Conservation (phyloP, 1,139 yeast genomes). For the Diutina catenulata region DNA sequence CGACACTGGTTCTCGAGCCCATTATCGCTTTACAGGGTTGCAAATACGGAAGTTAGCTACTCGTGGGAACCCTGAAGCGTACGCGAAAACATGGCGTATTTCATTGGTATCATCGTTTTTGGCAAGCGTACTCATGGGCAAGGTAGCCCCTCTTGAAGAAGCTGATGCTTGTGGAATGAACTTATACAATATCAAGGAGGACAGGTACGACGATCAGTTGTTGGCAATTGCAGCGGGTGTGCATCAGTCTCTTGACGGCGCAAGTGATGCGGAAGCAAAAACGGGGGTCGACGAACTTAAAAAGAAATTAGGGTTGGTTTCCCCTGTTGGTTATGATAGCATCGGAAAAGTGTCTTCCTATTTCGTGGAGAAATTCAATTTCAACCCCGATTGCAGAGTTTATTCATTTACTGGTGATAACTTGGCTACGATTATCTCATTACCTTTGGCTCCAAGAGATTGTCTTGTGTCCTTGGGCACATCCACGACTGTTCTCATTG, state of each 20-base stretch:
- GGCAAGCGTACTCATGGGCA: conserved; percentile 59
- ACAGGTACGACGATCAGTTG: conserved; percentile 42
- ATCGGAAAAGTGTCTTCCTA: conserved; percentile 43
- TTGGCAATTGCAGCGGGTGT: conserved; percentile 37
- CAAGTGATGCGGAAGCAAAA: conserved; percentile 12
- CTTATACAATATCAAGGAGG: conserved; percentile 52
- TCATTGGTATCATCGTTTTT: conserved; percentile 73
- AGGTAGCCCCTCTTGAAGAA: conserved; percentile 55
- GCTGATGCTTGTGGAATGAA: conserved; percentile 94
- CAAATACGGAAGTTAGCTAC: conserved; percentile 70
- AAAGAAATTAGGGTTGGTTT: conserved; percentile 39
- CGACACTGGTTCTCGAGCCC: conserved; percentile 79
- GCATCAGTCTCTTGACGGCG: conserved; percentile 10
- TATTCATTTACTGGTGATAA: conserved; percentile 84
- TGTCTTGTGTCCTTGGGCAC: conserved; percentile 79
- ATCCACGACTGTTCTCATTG: conserved; percentile 73
- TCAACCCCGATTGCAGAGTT: conserved; percentile 39
- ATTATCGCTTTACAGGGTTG: conserved; percentile 82
- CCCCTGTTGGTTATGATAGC: conserved; percentile 30
- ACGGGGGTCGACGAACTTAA: conserved; percentile 28
- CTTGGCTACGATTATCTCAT: conserved; percentile 74
- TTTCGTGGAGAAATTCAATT: conserved; percentile 55
- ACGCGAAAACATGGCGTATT: conserved; percentile 46
- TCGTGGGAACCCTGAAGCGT: conserved; percentile 36
- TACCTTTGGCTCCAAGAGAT: conserved; percentile 70